phyloP scores from a whole-genome alignment of 345 rosid species.

The Viola odorata region DNA sequence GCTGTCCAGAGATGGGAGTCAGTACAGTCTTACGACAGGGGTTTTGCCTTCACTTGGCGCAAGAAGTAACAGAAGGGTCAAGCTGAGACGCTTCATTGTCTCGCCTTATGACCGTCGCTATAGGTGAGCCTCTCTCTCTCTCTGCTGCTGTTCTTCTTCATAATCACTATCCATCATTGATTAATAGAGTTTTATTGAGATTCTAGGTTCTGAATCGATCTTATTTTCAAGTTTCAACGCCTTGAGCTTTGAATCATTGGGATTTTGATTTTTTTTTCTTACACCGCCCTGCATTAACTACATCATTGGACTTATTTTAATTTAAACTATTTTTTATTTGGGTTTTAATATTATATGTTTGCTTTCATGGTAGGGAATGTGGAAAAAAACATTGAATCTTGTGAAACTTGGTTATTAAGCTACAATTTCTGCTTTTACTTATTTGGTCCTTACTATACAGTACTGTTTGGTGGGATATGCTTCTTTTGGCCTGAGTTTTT shows the following conservation, averaged over 20 bases:
- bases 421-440: not conserved
- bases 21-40: slow-evolving; percentile 77
- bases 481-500: not conserved
- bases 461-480: not conserved
- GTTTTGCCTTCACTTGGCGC: slow-evolving; percentile 92
- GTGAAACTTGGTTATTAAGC: slow-evolving; percentile 4
- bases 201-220: not conserved
- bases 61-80: slow-evolving; percentile 65
- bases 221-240: too few relatives aligned
- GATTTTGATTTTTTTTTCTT: too few relatives aligned
- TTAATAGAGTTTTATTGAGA: not conserved
- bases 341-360: not conserved
- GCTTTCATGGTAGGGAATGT: not conserved
- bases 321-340: not conserved
- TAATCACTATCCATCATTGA: not conserved
- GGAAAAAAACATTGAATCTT: slow-evolving; percentile 21
- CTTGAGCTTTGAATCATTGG: too few relatives aligned
- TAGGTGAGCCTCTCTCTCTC: slow-evolving; percentile 36
- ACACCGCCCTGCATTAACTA: too few relatives aligned
- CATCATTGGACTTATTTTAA: not conserved
- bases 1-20: slow-evolving; percentile 76
- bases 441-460: not conserved
- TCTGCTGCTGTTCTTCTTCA: slow-evolving; percentile 1
- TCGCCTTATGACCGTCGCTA: slow-evolving; percentile 85
- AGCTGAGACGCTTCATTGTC: slow-evolving; percentile 50